Percentiles rank a stretch among this genome's conserved stretches.
These are phyloP conservation scores for Emmonsiellopsis sp. DNA, from an alignment of 2,329 filamentous ascomycete species.

Conservation along the genomic window DNA sequence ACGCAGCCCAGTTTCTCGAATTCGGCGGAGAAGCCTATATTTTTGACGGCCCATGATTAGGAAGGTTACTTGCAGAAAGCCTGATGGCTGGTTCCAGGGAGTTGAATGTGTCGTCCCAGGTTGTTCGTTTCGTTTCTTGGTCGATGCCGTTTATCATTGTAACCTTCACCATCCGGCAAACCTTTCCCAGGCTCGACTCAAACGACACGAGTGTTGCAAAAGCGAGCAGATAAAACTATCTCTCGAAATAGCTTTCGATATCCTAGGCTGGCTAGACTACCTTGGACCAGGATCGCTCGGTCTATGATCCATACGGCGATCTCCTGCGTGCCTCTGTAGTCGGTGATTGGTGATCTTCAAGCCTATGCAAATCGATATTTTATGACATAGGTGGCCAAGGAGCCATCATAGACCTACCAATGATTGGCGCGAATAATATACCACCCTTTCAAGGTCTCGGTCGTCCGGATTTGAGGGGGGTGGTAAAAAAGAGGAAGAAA, in stretches of 20 bases:
- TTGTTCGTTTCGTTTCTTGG: slow-evolving; percentile 20
- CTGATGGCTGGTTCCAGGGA: slow-evolving; percentile 1
- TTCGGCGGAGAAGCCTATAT: not conserved
- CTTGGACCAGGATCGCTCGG: not conserved
- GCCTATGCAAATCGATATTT: not conserved
- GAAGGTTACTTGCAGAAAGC: slow-evolving; percentile 4
- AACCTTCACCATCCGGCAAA: slow-evolving; percentile 12
- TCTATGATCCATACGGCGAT: not conserved
- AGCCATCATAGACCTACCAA: slow-evolving; percentile 1
- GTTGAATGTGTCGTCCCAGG: slow-evolving; percentile 10
- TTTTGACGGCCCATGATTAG: not conserved
- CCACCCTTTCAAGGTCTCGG: not conserved
- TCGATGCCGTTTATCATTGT: slow-evolving; percentile 19
- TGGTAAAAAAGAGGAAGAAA: not conserved
- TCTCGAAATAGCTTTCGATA: slow-evolving; percentile 1
- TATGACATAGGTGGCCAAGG: too few relatives aligned
- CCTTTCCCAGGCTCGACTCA: slow-evolving; percentile 13
- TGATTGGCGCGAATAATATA: not conserved
- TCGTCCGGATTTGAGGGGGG: not conserved
- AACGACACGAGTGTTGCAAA: slow-evolving; percentile 22
- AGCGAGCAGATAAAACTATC: slow-evolving; percentile 9
- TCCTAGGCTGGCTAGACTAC: slow-evolving; percentile 1
- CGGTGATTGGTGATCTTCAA: not conserved
- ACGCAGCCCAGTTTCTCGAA: not conserved
- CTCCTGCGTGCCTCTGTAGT: not conserved